A percentile compares a stretch with the other conserved stretches of the same genome.
Conservation (phyloP, 495 filamentous ascomycete species). For the Aspergillus affinis region DNA sequence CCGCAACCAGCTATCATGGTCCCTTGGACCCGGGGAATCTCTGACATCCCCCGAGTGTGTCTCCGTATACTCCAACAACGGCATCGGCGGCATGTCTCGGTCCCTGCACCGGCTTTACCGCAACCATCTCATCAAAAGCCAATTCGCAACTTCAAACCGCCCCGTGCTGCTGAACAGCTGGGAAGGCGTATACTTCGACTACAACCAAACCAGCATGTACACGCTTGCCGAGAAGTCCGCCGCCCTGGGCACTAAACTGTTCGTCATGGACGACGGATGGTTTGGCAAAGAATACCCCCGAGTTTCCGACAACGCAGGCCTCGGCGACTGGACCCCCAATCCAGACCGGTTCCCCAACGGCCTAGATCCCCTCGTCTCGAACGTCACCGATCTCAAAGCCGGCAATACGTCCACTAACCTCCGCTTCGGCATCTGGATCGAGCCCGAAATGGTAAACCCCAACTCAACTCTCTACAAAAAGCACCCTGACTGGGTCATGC, state of each 20-base stretch:
- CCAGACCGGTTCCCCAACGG: constrained; percentile 53
- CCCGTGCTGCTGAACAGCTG: constrained; percentile 57
- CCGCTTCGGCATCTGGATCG: constrained; percentile 57
- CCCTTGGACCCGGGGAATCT: constrained; percentile 42
- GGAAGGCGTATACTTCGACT: constrained; percentile 54
- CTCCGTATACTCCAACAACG: constrained; percentile 50
- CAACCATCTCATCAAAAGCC: constrained; percentile 54
- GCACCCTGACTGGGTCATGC: constrained; percentile 57
- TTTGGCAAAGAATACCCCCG: constrained; percentile 56
- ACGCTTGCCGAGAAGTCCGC: constrained; percentile 49
- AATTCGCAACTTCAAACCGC: constrained; percentile 46
- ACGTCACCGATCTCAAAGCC: constrained; percentile 42
- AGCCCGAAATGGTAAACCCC: constrained; percentile 60
- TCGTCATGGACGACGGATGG: constrained; percentile 60
- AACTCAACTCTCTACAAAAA: constrained; percentile 51
- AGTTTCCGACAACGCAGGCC: constrained; percentile 44
- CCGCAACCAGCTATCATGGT: constrained; percentile 49
- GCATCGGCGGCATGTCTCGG: constrained; percentile 54
- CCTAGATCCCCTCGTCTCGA: constrained; percentile 39
- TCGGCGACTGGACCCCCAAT: constrained; percentile 57
- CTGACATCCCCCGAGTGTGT: constrained; percentile 55
- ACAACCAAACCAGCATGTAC: constrained; percentile 48
- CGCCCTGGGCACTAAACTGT: constrained; percentile 48
- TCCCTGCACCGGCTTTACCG: constrained; percentile 53
- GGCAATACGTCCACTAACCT: constrained; percentile 41